Conservation (phyloP, 2,329 filamentous ascomycete genomes). For the Monosporascus ibericus region DNA sequence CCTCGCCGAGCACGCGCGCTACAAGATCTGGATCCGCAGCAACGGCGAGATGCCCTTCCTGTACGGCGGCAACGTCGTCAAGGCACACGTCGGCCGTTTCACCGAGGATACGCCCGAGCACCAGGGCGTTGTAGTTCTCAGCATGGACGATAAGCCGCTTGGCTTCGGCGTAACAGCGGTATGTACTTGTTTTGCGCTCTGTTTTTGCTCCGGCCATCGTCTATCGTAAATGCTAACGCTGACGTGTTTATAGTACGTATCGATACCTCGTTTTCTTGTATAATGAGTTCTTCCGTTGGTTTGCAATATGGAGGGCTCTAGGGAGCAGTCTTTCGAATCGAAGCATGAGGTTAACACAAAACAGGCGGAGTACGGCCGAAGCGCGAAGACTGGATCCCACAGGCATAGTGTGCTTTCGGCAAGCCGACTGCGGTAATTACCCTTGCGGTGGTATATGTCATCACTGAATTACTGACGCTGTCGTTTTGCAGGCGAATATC, state of each 20-base stretch:
- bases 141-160: slow-evolving; percentile 88
- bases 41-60: slow-evolving; percentile 98
- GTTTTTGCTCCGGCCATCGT: too few species aligned
- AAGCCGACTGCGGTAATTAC: slow-evolving; percentile 68
- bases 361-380: slow-evolving; percentile 68
- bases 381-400: slow-evolving; percentile 83
- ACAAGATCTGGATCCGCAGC: slow-evolving; percentile 94
- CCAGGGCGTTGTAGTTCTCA: slow-evolving; percentile 82
- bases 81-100: slow-evolving; percentile 52
- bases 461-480: too few species aligned
- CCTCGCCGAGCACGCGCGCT: slow-evolving; percentile 82
- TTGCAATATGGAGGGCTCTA: too few species aligned
- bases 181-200: slow-evolving; percentile 9
- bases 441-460: too few species aligned
- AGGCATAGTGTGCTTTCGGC: slow-evolving; percentile 80
- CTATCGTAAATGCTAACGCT: slow-evolving; percentile 2
- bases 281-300: neutral
- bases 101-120: slow-evolving; percentile 77
- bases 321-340: too few species aligned
- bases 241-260: neutral
- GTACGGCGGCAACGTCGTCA: slow-evolving; percentile 73
- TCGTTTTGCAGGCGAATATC: slow-evolving; percentile 59
- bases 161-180: slow-evolving; percentile 83
- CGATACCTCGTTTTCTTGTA: neutral
- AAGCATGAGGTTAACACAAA: neutral